phyloP scores from a whole-genome alignment of 2,329 filamentous ascomycete species.

The Cladosporium sp. region DNA sequence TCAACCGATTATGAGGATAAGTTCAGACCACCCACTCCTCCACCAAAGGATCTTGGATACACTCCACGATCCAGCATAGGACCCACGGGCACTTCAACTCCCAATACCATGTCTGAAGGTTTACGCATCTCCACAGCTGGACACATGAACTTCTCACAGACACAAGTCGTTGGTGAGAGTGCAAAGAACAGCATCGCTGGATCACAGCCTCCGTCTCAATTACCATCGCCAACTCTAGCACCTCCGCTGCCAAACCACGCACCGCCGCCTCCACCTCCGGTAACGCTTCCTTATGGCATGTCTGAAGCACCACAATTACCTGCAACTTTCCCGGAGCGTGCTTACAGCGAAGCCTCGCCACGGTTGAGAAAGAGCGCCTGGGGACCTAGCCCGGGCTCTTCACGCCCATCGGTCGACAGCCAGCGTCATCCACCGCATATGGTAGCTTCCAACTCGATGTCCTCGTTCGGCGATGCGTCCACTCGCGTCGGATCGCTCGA shows the following conservation, averaged over 20 bases:
- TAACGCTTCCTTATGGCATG: slow-evolving; percentile 21
- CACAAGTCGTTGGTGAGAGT: slow-evolving; percentile 25
- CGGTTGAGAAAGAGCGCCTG: slow-evolving; percentile 21
- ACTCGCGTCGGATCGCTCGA: slow-evolving; percentile 26
- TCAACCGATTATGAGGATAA: slow-evolving; percentile 13
- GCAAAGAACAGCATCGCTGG: slow-evolving; percentile 6
- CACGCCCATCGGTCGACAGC: slow-evolving; percentile 30
- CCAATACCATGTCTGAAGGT: slow-evolving; percentile 18
- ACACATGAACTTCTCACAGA: slow-evolving; percentile 35
- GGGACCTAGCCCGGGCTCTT: slow-evolving; percentile 26
- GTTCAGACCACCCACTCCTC: slow-evolving; percentile 36
- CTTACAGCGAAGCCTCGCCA: slow-evolving; percentile 28
- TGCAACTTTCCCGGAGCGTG: slow-evolving; percentile 23
- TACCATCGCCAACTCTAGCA: slow-evolving; percentile 19
- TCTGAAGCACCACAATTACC: slow-evolving; percentile 21
- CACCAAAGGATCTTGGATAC: slow-evolving; percentile 41
- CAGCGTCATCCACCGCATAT: slow-evolving; percentile 23
- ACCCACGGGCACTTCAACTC: slow-evolving; percentile 21
- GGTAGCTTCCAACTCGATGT: slow-evolving; percentile 31
- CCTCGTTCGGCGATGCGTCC: slow-evolving; percentile 28
- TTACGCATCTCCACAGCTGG: slow-evolving; percentile 29
- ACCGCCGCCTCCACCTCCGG: slow-evolving; percentile 41
- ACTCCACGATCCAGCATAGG: slow-evolving; percentile 30
- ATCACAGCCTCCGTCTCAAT: slow-evolving; percentile 3
- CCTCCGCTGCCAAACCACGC: slow-evolving; percentile 43